phyloP scores from a whole-genome alignment of 225 moss, liverwort and hornwort species.

The Pseudisothecium myosuroides region DNA sequence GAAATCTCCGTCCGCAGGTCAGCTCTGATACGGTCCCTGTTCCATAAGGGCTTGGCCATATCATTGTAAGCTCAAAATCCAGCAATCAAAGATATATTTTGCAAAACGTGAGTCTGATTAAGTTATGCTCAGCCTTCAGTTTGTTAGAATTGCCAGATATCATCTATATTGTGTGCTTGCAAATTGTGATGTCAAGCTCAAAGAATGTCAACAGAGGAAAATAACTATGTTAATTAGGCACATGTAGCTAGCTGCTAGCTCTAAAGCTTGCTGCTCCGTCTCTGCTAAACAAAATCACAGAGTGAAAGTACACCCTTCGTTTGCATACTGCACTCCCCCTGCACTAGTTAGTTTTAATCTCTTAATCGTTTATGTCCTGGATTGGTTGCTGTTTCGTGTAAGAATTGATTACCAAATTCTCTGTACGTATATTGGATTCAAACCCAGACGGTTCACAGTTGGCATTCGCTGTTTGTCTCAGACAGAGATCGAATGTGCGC shows the following conservation, averaged over 20 bases:
- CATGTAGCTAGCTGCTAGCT: no score
- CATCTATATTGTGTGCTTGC: background rate
- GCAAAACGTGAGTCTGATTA: background rate
- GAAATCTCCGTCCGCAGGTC: background rate
- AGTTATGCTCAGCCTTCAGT: background rate
- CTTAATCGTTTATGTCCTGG: background rate
- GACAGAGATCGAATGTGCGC: background rate
- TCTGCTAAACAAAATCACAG: no score
- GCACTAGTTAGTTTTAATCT: no score
- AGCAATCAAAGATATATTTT: background rate
- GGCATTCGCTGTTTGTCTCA: background rate
- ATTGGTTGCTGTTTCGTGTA: background rate
- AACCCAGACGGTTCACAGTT: background rate
- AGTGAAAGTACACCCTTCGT: no score
- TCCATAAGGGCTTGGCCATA: background rate
- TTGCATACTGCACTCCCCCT: background rate
- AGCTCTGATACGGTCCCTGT: background rate
- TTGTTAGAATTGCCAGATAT: background rate
- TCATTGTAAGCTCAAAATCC: background rate
- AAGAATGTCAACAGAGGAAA: no score
- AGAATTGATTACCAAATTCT: background rate
- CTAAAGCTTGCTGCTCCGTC: no score
- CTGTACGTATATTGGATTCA: background rate
- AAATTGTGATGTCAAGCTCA: background rate
- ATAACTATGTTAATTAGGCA: no score